Evolutionary conservation across 106 monocot genomes (phyloP).

Genomic region (Alisma plantagoaquatica): DNA sequence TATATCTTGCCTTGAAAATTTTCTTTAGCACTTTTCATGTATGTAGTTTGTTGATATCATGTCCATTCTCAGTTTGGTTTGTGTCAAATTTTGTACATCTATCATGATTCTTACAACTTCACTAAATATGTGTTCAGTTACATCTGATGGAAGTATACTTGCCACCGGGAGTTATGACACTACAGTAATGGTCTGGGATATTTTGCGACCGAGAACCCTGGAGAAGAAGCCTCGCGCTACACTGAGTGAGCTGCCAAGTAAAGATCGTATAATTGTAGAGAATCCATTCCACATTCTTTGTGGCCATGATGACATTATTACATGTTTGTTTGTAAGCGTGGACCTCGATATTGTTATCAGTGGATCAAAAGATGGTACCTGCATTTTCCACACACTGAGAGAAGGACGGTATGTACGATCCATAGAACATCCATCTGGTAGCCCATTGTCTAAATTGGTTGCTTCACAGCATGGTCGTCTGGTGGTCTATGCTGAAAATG

Average conservation of each 20-base stretch:
- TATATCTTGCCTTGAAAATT: too few relatives aligned
- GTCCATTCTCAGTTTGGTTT: too few relatives aligned
- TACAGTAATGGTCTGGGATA: constrained; percentile 93
- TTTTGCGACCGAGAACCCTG: constrained; percentile 23
- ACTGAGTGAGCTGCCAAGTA: constrained; percentile 35
- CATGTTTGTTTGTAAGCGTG: constrained; percentile 73
- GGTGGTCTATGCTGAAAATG: constrained; percentile 78
- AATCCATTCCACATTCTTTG: constrained; percentile 85
- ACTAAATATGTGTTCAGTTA: constrained; percentile 70
- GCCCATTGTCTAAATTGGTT: constrained; percentile 69
- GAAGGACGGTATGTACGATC: constrained; percentile 90
- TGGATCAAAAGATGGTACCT: constrained; percentile 97
- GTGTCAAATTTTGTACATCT: too few relatives aligned
- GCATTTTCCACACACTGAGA: constrained; percentile 83
- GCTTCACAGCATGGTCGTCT: constrained; percentile 71
- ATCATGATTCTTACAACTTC: too few relatives aligned
- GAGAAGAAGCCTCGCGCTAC: constrained; percentile 51
- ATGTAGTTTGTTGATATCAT: too few relatives aligned
- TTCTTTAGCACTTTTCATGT: too few relatives aligned
- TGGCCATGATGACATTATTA: constrained; percentile 96
- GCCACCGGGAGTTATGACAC: constrained; percentile 98
- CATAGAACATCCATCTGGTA: constrained; percentile 71
- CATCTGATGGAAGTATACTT: constrained; percentile 79
- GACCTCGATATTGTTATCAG: constrained; percentile 93
- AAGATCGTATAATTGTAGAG: constrained; percentile 54